Conservation (phyloP, 352 stramenopile species). For the Ochromonadaceae sp. region DNA sequence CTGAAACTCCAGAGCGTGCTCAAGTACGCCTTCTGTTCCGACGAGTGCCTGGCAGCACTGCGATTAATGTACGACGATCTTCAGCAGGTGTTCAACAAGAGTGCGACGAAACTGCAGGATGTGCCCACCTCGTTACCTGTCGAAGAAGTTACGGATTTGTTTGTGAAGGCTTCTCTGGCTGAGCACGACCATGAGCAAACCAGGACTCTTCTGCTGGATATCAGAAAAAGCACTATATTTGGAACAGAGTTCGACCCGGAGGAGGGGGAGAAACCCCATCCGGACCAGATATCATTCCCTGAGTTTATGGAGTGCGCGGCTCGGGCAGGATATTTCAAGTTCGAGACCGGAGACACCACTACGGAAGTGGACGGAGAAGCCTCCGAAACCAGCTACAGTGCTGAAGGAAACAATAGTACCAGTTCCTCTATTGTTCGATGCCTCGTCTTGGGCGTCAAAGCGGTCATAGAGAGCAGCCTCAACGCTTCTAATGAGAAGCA, state of each 20-base stretch:
- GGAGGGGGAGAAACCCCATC: background rate
- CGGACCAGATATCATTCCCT: background rate
- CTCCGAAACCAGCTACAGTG: no score
- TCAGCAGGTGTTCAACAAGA: conserved; percentile 4
- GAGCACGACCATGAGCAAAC: background rate
- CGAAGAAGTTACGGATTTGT: background rate
- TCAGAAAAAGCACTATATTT: background rate
- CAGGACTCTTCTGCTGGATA: background rate
- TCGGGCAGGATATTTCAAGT: background rate
- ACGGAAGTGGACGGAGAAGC: no score
- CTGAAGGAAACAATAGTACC: no score
- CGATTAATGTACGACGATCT: background rate
- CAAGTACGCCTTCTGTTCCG: background rate
- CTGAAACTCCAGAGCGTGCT: background rate
- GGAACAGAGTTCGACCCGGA: background rate
- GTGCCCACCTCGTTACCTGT: background rate
- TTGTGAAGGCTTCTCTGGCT: background rate
- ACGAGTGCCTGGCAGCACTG: background rate
- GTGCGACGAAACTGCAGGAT: background rate
- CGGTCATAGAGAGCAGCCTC: no score
- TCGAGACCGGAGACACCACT: no score
- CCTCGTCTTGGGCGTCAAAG: no score
- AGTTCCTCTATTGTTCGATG: no score
- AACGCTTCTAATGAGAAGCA: no score
- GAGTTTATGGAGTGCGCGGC: conserved; percentile 7